Conservation (phyloP, 108 stramenopile species). For the Conticribra guillardii region DNA sequence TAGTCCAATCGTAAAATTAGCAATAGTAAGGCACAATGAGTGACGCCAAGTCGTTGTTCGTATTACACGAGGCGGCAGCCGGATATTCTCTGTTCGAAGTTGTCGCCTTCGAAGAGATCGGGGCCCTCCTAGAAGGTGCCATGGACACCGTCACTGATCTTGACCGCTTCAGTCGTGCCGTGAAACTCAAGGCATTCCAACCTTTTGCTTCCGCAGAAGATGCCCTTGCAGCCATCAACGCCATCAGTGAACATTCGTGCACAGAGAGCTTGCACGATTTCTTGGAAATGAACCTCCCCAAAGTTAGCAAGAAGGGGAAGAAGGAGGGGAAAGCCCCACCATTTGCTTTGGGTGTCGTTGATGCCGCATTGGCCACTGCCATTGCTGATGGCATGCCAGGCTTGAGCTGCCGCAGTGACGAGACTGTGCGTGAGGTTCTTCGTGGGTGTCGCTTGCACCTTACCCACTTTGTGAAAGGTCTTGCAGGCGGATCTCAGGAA, state of each 20-base stretch:
- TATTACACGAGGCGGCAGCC: slow-evolving; percentile 94
- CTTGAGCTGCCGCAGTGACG: slow-evolving; percentile 91
- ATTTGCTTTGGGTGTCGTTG: slow-evolving; percentile 88
- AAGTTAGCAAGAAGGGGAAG: slow-evolving; percentile 68
- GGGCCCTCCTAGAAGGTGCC: slow-evolving; percentile 67
- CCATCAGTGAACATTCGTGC: slow-evolving; percentile 86
- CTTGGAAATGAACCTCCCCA: slow-evolving; percentile 95
- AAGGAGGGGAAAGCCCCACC: slow-evolving; percentile 65
- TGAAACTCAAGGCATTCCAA: slow-evolving; percentile 97
- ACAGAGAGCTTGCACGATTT: slow-evolving; percentile 84
- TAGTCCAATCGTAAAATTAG: no score
- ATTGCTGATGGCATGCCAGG: slow-evolving; percentile 89
- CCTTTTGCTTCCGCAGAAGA: slow-evolving; percentile 96
- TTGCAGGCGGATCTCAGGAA: slow-evolving; percentile 89
- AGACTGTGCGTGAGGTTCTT: slow-evolving; percentile 89
- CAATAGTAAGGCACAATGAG: no score
- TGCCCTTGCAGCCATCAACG: slow-evolving; percentile 95
- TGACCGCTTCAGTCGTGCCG: slow-evolving; percentile 89
- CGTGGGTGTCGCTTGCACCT: slow-evolving; percentile 95
- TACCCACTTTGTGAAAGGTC: slow-evolving; percentile 90
- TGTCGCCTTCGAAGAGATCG: slow-evolving; percentile 96
- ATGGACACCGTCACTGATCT: slow-evolving; percentile 87
- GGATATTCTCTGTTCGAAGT: slow-evolving; percentile 99
- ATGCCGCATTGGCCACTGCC: slow-evolving; percentile 87
- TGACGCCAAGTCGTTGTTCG: slow-evolving; percentile 74